A percentile compares a stretch with the other conserved stretches of the same genome.
These are phyloP conservation scores for Arthrocladium fulminans DNA, from an alignment of 2,329 filamentous ascomycete species.

Conservation along the genomic window DNA sequence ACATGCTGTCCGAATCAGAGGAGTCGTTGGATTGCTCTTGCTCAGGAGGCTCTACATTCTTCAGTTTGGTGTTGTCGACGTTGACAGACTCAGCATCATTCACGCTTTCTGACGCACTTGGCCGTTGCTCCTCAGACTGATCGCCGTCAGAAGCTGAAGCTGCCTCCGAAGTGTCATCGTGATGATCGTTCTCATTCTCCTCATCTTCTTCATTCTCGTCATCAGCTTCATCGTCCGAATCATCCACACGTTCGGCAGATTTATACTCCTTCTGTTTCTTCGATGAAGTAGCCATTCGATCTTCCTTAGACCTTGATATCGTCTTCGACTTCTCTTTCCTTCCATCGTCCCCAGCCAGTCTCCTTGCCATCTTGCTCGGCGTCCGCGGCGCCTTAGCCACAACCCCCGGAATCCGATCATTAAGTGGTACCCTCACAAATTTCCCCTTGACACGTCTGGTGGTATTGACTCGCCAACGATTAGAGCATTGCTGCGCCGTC, in stretches of 20 bases:
- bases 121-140: neutral
- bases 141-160: neutral
- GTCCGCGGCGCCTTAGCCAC: slow-evolving; percentile 4
- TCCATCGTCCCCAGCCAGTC: slow-evolving; percentile 8
- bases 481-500: slow-evolving; percentile 22
- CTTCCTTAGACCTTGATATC: neutral
- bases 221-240: slow-evolving; percentile 14
- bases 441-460: slow-evolving; percentile 11
- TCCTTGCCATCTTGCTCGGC: slow-evolving; percentile 18
- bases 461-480: slow-evolving; percentile 21
- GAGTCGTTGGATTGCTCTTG: too few species aligned
- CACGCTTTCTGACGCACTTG: neutral
- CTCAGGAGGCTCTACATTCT: too few species aligned
- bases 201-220: neutral
- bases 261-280: slow-evolving; percentile 6
- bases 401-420: slow-evolving; percentile 12
- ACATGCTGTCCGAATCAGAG: neutral
- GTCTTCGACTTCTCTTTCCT: neutral
- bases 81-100: neutral
- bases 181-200: neutral
- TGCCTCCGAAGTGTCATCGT: neutral
- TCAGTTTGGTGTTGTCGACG: neutral
- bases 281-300: neutral
- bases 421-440: slow-evolving; percentile 13
- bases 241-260: slow-evolving; percentile 11